Evolutionary conservation across 345 rosid genomes (phyloP), one percentile per base, ranked within the genome.

Genomic region (Streptanthus diversifolius): DNA sequence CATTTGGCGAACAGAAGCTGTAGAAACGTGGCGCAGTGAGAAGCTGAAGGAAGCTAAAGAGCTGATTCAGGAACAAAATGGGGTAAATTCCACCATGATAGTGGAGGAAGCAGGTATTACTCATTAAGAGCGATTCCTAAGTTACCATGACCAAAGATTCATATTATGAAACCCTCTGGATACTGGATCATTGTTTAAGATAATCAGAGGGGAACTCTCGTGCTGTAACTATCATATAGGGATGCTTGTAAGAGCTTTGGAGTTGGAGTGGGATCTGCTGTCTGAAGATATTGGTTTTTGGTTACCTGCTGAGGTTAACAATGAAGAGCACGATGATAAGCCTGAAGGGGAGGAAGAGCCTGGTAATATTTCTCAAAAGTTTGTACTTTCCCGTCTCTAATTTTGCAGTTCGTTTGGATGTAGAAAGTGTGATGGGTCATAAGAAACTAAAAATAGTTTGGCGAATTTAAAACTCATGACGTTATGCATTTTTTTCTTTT

Each of bases 21-120:
- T 95, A 76, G 99, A 91, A 84, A 82, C 65, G 59, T 95, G 99
- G 99, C 95, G 95, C 53, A 84, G 39, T 76, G 90, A 88, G 83
- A 95, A 91, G 76, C 74, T 95, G 30, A 71, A 70, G 79, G 93
- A 88, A 81, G 88, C 82, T 51, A 87, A 83, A 76, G 82, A 58
- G 69, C 76, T 85, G 65, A 80, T 77, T 57, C 54, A 32, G 66
- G 87, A 79, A 78, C 74, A 77, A 49, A 74, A 64, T 37, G 84
- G 82, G 37, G 70, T 61, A 37, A 86, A 82, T 58, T 85, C 93
- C 63, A 76, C 88, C 65, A 61, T 51, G 67, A 55, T 80, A 72
- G 75, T 71, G 64, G 93, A 91, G 74, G 91, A 95, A 82, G 89
- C 96, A 73, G 95, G 99, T 95, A 85, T 32, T 45, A 39, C 39